Base-by-base conservation (phyloP, 78 protist species). In the Dictyostelium capitatum region DNA sequence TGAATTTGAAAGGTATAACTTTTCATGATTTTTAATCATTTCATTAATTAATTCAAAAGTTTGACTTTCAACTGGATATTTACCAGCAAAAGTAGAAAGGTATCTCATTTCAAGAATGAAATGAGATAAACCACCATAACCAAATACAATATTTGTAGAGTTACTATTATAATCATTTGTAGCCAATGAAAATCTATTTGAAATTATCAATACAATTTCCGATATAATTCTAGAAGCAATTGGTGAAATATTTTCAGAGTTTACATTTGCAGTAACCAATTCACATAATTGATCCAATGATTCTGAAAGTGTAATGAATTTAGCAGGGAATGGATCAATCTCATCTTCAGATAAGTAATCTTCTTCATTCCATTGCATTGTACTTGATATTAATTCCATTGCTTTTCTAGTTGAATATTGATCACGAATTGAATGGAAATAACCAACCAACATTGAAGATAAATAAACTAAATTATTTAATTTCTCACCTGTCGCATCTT, bases 121-220 rank as follows among this genome's bases (percentile, higher is more conserved):
- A 28, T 87, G 79, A 64, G 77, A 84, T 17, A 87, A 74, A 57
- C 93, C 93, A 65, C 93, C 84, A 65, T 77, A 64, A 15, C 93
- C 84, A 51, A 75, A 87, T 2, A 41, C 12, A 28, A 50, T 6
- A 25, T 41, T 19, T 12, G 41, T n/a, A 9, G 69, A n/a, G 8
- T 87, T 47, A 37, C 43, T 37, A 37, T 37, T 37, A 37, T 37
- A 37, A 37, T 37, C 43, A 37, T 37, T 37, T 37, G 43, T 37
- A 37, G 43, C 43, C 43, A 37, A 37, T 37, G 43, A 37, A 5
- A 87, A 50, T 37, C 80, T n/a, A 46, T 77, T 82, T 9, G 83
- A 77, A 14, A 87, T 56, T 10, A 87, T 32, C 19, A 77, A 30
- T 3, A 87, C 93, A 17, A 87, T 65, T 56, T 87, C 93, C 9